Conservation (phyloP, 2,329 filamentous ascomycete genomes). For the Emericellopsis cladophorae region DNA sequence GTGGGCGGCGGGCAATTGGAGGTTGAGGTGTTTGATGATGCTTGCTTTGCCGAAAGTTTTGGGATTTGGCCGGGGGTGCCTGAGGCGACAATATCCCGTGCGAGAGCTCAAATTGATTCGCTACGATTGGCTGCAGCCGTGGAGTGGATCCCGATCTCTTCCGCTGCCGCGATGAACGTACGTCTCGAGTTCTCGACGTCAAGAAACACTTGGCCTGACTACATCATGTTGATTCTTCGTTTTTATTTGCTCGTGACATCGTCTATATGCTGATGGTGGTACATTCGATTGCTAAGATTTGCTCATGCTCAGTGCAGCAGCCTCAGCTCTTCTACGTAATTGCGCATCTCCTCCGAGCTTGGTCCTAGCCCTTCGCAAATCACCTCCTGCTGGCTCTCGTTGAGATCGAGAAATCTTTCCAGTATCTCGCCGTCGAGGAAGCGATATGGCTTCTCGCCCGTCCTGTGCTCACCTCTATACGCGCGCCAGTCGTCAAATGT, state of each 20-base stretch:
- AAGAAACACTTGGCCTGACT: background rate
- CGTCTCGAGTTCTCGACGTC: background rate
- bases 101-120: constrained; percentile 30
- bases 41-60: constrained; percentile 26
- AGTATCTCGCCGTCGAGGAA: constrained; percentile 91
- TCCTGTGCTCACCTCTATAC: constrained; percentile 60
- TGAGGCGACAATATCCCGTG: constrained; percentile 22
- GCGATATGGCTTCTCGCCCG: constrained; percentile 66
- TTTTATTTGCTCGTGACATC: too few species aligned
- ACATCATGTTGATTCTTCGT: too few species aligned
- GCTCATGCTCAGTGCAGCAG: constrained; percentile 37
- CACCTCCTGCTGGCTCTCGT: constrained; percentile 40
- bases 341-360: constrained; percentile 49
- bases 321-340: constrained; percentile 48
- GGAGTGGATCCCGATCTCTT: constrained; percentile 9
- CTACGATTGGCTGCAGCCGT: constrained; percentile 27
- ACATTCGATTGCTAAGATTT: too few species aligned
- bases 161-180: background rate
- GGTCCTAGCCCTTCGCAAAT: constrained; percentile 44
- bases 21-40: constrained; percentile 37
- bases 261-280: too few species aligned
- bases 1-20: constrained; percentile 2
- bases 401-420: constrained; percentile 68
- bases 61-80: constrained; percentile 21
- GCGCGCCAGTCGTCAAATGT: constrained; percentile 72